Evolutionary conservation across 2,329 filamentous ascomycete species (phyloP), one percentile per base, ranked within the genome.

Genomic region (Trichoderma atroviride): DNA sequence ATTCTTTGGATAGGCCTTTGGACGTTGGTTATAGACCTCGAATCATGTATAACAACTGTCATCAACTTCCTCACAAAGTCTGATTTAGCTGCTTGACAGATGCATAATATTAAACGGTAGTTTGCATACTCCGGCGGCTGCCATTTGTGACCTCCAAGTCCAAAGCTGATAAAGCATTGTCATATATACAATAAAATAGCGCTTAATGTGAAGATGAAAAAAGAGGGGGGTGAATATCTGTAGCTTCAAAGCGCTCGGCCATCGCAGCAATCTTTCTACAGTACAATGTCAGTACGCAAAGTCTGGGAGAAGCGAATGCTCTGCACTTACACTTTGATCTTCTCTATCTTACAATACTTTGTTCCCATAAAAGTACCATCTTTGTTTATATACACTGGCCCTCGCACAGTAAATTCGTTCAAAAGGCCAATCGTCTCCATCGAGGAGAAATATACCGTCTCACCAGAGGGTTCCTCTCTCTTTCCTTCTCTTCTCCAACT

Each of bases 401-500:
- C 27, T 50, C 40, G 53, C 37, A 9, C n/a, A 3, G 22, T 58
- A 27, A 22, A 37, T 47, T 35, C 14, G 29, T 6, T 35, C 13
- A 5, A 22, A 13, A 11, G 27, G 6, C 11, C 40, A 29, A 5
- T 59, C 19, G 22, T 37, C 53, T 22, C 27, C 22, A 11, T 29
- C 10, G 29, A 16, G 7, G 7, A 29, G 16, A 6, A 22, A 7
- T 16, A 6, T 1, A 31, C n/a, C 11, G 2, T 29, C 31, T 70
- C 37, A 74, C 71, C 72, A 74, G 14, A 75, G 56, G 31, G 60
- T 68, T 2, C 71, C 69, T 16, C 50, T 72, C 22, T 74, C 74
- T 50, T 75, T 74, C 35, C 64, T 73, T 22, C 74, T 70, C 47
- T 68, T 43, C 58, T 74, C 71, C 11, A 72, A 73, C 74, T 75